phyloP scores from a whole-genome alignment of 495 filamentous ascomycete species.

The Glutinoglossum americanum region DNA sequence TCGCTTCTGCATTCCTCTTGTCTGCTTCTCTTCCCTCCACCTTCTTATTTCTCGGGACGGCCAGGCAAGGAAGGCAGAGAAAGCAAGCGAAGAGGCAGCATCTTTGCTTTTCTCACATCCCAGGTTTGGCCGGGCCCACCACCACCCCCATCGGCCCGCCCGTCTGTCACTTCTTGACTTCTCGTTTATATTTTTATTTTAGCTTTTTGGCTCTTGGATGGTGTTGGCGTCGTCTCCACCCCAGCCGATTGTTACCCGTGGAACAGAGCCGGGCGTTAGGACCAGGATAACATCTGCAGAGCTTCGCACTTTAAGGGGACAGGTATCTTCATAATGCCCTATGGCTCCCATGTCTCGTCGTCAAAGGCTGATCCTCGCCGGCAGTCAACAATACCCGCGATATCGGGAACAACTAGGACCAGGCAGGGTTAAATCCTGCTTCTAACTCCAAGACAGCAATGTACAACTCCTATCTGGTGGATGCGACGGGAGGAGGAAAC shows the following conservation, averaged over 20 bases:
- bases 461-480: background rate
- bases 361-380: background rate
- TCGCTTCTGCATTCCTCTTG: no score
- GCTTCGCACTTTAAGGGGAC: background rate
- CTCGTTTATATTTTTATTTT: background rate
- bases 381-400: background rate
- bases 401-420: background rate
- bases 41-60: background rate
- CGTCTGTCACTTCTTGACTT: background rate
- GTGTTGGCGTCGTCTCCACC: background rate
- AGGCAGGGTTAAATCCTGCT: background rate
- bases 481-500: conserved; percentile 28
- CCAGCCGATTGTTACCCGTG: background rate
- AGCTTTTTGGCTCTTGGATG: background rate
- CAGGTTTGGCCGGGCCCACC: background rate
- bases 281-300: no score
- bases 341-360: background rate
- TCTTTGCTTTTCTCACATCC: background rate
- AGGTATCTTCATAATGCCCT: background rate
- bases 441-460: background rate
- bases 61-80: background rate
- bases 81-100: background rate
- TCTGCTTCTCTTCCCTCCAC: no score
- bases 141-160: background rate
- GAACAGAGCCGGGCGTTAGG: background rate